A percentile compares a stretch with the other conserved stretches of the same genome.
phyloP scores from a whole-genome alignment of 208 protist genomes.

The Leishmania turanica region DNA sequence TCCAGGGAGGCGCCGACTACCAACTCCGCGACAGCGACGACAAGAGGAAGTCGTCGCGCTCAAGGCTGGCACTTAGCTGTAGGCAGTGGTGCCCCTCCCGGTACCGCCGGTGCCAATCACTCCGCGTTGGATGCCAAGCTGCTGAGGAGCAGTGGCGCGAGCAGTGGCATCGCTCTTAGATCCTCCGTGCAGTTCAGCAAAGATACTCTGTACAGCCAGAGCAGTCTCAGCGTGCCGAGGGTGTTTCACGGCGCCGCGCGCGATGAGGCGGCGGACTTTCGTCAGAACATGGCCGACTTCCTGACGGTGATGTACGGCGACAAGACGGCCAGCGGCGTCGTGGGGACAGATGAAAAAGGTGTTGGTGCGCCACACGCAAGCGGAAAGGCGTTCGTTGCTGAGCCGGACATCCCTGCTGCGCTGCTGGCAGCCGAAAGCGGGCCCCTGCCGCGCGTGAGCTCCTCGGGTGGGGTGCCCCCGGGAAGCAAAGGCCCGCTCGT shows the following conservation, averaged over 20 bases:
- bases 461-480: background rate
- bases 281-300: constrained; percentile 48
- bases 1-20: background rate
- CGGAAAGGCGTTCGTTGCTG: background rate
- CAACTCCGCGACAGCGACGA: constrained; percentile 3
- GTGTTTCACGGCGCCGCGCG: background rate
- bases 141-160: background rate
- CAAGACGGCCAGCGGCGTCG: background rate
- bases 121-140: constrained; percentile 2
- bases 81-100: background rate
- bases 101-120: background rate
- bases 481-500: constrained; percentile 8
- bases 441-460: background rate
- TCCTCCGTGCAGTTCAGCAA: constrained; percentile 33
- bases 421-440: background rate
- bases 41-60: constrained; percentile 18
- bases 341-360: background rate
- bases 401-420: background rate
- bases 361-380: background rate
- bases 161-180: background rate
- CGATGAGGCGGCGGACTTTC: constrained; percentile 23
- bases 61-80: constrained; percentile 28
- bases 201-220: background rate
- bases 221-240: background rate
- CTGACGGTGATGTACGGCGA: constrained; percentile 46